Conservation (phyloP, 2,329 filamentous ascomycete genomes). For the Ophidiomyces ophidiicola region DNA sequence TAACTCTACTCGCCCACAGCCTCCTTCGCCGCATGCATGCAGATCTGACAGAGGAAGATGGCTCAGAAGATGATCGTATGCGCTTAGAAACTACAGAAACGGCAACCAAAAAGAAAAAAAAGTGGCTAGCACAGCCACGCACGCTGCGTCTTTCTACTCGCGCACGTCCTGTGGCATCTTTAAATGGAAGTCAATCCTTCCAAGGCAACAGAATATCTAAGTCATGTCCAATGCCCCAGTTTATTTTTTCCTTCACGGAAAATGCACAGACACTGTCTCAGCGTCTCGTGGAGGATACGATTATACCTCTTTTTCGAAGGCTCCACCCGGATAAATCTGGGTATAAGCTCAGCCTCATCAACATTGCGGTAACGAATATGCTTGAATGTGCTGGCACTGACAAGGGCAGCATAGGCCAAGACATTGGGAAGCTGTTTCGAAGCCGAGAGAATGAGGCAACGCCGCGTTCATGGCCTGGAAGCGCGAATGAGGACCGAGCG, state of each 20-base stretch:
- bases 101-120: constrained; percentile 13
- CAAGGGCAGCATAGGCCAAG: constrained; percentile 49
- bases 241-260: constrained; percentile 55
- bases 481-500: constrained; percentile 58
- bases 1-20: constrained; percentile 55
- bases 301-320: constrained; percentile 61
- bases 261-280: constrained; percentile 50
- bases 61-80: constrained; percentile 18
- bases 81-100: constrained; percentile 12
- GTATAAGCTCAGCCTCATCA: constrained; percentile 75
- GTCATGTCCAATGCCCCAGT: constrained; percentile 60
- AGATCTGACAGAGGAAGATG: constrained; percentile 53
- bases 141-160: constrained; percentile 72
- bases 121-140: constrained; percentile 70
- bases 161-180: constrained; percentile 38
- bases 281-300: constrained; percentile 54
- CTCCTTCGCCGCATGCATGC: constrained; percentile 65
- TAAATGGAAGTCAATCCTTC: background rate
- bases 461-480: constrained; percentile 38
- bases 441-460: constrained; percentile 48
- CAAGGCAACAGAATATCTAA: constrained; percentile 58
- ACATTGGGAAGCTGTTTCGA: constrained; percentile 75
- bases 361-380: constrained; percentile 83
- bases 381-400: constrained; percentile 42
- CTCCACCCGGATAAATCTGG: constrained; percentile 56